A percentile compares a stretch with the other conserved stretches of the same genome.
Evolutionary conservation across 768 basidiomycete species (phyloP).

Genomic region (Phaeolepiota aurea): DNA sequence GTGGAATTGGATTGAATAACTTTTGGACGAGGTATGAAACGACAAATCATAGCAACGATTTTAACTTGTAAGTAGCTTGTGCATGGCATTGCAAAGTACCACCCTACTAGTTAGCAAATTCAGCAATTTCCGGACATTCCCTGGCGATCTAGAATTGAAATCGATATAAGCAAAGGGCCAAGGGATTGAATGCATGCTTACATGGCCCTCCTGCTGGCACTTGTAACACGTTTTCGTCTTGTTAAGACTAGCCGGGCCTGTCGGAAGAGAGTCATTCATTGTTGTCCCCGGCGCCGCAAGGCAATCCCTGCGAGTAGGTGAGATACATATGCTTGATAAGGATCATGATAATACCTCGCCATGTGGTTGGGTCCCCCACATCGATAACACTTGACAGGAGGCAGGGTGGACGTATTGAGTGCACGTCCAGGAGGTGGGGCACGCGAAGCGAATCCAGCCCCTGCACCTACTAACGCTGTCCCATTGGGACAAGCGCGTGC

Average conservation of each 20-base stretch:
- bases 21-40: too few relatives aligned
- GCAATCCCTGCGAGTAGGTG: constrained; percentile 51
- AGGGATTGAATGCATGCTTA: constrained; percentile 26
- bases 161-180: background rate
- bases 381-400: constrained; percentile 82
- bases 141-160: constrained; percentile 43
- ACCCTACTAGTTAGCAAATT: constrained; percentile 38
- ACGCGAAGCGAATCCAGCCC: constrained; percentile 51
- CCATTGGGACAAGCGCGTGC: constrained; percentile 63
- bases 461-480: constrained; percentile 24
- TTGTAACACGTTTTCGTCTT: constrained; percentile 83
- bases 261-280: constrained; percentile 33
- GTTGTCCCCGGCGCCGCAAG: constrained; percentile 62
- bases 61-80: too few relatives aligned
- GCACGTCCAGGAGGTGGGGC: constrained; percentile 67
- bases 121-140: constrained; percentile 52
- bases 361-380: constrained; percentile 88
- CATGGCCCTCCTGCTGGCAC: constrained; percentile 83
- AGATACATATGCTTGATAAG: constrained; percentile 6
- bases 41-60: too few relatives aligned
- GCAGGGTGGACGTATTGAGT: constrained; percentile 68
- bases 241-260: constrained; percentile 35
- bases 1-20: too few relatives aligned
- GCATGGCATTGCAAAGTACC: too few relatives aligned
- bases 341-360: constrained; percentile 45